A percentile compares a stretch with the other conserved stretches of the same genome.
Evolutionary conservation across 306 rosid genomes (phyloP).

Genomic region (Cicer judaicum): DNA sequence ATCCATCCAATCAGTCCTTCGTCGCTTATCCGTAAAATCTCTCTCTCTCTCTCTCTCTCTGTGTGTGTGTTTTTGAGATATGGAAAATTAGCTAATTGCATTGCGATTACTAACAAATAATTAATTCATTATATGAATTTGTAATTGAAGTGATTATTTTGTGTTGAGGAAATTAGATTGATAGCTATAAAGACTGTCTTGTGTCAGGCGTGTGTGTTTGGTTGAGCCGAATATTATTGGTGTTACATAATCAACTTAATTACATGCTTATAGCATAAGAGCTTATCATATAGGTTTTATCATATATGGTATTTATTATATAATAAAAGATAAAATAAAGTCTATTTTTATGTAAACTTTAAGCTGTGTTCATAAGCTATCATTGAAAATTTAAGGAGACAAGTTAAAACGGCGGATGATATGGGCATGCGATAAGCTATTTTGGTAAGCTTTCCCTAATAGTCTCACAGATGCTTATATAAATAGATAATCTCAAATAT

Average conservation of each 20-base stretch:
- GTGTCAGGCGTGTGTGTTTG: not conserved
- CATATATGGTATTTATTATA: not conserved
- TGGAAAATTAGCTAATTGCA: not conserved
- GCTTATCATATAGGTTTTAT: not conserved
- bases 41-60: not conserved
- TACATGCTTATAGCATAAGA: not conserved
- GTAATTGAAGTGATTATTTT: not conserved
- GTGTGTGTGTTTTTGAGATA: not conserved
- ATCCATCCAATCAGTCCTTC: constrained; percentile 58
- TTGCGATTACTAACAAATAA: not conserved
- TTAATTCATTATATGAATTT: not conserved
- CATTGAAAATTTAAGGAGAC: too few relatives aligned
- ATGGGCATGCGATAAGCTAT: too few relatives aligned
- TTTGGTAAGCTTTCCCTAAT: not conserved
- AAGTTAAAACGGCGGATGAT: too few relatives aligned
- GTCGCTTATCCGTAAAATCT: constrained; percentile 74
- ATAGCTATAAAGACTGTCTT: not conserved
- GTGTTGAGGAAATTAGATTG: not conserved
- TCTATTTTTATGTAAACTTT: not conserved
- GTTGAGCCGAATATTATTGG: constrained; percentile 1
- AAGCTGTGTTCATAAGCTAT: not conserved
- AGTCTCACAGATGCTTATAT: not conserved
- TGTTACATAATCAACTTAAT: not conserved
- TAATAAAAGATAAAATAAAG: not conserved
- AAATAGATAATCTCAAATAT: not conserved